Percentiles rank a stretch among this genome's conserved stretches.
phyloP scores from a whole-genome alignment of 2,329 filamentous ascomycete species.

The Penicillium italicum region DNA sequence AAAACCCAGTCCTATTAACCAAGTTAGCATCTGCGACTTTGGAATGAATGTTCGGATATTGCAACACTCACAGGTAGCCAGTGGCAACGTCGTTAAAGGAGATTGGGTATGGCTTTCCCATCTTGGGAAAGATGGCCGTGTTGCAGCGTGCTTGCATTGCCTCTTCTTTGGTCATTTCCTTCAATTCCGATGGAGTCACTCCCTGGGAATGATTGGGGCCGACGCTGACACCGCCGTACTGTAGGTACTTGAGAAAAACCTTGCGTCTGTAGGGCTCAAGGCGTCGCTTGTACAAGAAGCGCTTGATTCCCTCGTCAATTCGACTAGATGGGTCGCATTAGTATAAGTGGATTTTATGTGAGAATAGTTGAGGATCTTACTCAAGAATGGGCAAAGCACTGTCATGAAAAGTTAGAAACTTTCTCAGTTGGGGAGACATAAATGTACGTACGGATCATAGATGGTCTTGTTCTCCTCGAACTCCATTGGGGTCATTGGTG shows the following conservation, averaged over 20 bases:
- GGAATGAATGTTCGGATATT: neutral
- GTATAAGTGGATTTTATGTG: conserved; percentile 17
- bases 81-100: conserved; percentile 76
- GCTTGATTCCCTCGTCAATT: conserved; percentile 79
- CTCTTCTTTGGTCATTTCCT: conserved; percentile 60
- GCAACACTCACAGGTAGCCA: conserved; percentile 66
- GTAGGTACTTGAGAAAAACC: conserved; percentile 76
- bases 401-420: conserved; percentile 12
- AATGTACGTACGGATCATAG: conserved; percentile 60
- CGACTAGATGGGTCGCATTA: conserved; percentile 51
- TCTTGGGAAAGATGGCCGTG: conserved; percentile 47
- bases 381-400: conserved; percentile 51
- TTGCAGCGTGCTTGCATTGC: conserved; percentile 61
- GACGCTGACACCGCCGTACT: conserved; percentile 74
- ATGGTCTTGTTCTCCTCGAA: conserved; percentile 62
- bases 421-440: neutral
- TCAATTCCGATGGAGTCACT: conserved; percentile 59
- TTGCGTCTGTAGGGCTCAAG: conserved; percentile 60
- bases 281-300: conserved; percentile 73
- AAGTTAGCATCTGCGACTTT: neutral
- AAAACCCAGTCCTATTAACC: conserved; percentile 50
- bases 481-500: conserved; percentile 70
- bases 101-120: conserved; percentile 50
- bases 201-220: conserved; percentile 60
- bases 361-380: conserved; percentile 42